Evolutionary conservation across 225 moss, liverwort and hornwort species (phyloP), one percentile per base, ranked within the genome.

Genomic region (Marchantia paleacea): DNA sequence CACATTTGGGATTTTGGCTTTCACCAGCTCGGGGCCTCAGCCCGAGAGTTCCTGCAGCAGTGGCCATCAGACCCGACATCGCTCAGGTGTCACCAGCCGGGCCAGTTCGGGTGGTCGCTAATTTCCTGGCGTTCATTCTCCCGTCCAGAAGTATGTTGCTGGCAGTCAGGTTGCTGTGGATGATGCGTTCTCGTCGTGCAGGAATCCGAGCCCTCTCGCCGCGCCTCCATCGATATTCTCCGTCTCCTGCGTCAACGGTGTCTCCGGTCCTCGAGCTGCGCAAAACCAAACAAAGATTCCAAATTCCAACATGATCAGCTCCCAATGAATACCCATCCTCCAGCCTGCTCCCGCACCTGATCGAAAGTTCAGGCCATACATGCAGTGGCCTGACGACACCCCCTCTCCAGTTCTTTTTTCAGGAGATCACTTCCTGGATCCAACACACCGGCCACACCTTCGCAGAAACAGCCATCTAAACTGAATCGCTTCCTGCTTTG

Each of bases 161-260:
- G 0, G 92, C 90, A 13, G 94, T 89, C 52, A 96, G 88, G 7
- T 96, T 92, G 0, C 96, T 92, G 13, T 96, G 96, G 19, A 94
- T 87, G 79, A 94, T 96, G n/a, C n/a, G 77, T 85, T 87, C 78
- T 92, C 86, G 11, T 92, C 92, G 50, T 96, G 96, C 68, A 96
- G 73, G 74, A 88, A 96, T 64, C 91, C 94, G 0, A 96, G 88
- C 8, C 94, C 96, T 75, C 89, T 90, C 0, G 96, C 92, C 5
- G 96, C 91, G 19, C 96, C n/a, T n/a, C 92, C 10, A 90, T 88
- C 8, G 90, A 89, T 8, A 94, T 80, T 69, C 94, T 82, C n/a
- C 51, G 92, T 92, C 58, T 84, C 88, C 96, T 92, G 94, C 31
- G 80, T 78, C 82, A 89, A 53, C 16, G 89, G 89, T 10, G 89